phyloP scores from a whole-genome alignment of 352 stramenopile genomes.

The Thraustochytrium sp. region DNA sequence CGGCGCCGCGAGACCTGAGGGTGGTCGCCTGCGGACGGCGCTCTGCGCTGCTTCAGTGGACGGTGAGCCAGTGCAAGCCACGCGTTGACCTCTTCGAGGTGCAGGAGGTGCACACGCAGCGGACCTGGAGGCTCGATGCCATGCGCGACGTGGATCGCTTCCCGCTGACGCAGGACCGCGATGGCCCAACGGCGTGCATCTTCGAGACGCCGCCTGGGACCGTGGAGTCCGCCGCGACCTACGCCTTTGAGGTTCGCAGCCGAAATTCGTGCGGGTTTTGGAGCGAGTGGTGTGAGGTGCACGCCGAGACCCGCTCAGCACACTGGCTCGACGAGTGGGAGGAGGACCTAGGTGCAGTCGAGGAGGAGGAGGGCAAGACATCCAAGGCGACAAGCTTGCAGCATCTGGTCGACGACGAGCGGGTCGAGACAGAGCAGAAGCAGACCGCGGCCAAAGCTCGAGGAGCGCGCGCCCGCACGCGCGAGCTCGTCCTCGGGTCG shows the following conservation, averaged over 20 bases:
- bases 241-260: neutral
- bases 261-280: constrained; percentile 7
- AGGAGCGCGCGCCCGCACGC: neutral
- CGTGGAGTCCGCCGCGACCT: neutral
- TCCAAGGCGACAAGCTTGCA: too few species aligned
- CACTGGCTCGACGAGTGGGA: constrained; percentile 30
- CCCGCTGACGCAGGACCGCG: neutral
- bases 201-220: constrained; percentile 23
- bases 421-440: neutral
- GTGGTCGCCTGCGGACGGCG: neutral
- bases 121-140: neutral
- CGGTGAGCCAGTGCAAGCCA: neutral
- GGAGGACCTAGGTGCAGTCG: neutral
- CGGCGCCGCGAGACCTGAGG: neutral
- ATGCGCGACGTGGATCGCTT: neutral
- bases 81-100: neutral
- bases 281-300: neutral
- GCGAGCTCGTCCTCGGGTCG: neutral
- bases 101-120: neutral
- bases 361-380: too few species aligned
- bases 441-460: neutral
- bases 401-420: too few species aligned
- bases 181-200: neutral
- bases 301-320: neutral
- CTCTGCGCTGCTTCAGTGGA: neutral